Percentiles rank a stretch among this genome's conserved stretches.
Evolutionary conservation across 495 filamentous ascomycete genomes (phyloP).

Genomic region (Sphaerosporella brunnea): DNA sequence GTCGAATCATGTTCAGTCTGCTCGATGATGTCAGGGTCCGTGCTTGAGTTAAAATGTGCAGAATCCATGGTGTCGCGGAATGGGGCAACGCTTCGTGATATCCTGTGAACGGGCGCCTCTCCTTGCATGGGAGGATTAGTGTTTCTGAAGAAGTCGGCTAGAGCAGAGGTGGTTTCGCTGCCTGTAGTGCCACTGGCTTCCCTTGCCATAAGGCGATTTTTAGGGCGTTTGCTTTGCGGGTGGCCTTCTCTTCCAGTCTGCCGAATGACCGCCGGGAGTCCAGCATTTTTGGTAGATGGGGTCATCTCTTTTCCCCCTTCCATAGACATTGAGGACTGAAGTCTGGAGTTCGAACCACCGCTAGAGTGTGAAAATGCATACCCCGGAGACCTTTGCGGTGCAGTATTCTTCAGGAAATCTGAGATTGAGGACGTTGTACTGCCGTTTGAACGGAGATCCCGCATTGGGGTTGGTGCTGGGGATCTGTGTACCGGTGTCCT

Average conservation of each 20-base stretch:
- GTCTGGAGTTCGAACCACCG: too few species aligned
- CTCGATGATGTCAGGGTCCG: neutral
- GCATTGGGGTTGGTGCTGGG: neutral
- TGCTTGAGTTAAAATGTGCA: slow-evolving; percentile 40
- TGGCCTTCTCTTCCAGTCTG: slow-evolving; percentile 6
- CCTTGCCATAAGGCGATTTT: slow-evolving; percentile 17
- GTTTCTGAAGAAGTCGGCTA: slow-evolving; percentile 89
- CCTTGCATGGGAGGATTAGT: slow-evolving; percentile 34
- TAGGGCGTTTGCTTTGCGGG: too few species aligned
- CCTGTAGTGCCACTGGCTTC: slow-evolving; percentile 28
- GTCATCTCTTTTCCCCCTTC: too few species aligned
- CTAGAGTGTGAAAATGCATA: too few species aligned
- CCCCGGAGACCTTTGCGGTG: slow-evolving; percentile 7
- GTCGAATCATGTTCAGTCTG: neutral
- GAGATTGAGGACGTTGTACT: slow-evolving; percentile 12
- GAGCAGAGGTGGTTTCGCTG: slow-evolving; percentile 53
- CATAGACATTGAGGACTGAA: too few species aligned
- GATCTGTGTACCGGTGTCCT: neutral
- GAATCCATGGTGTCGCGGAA: slow-evolving; percentile 76
- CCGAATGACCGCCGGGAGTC: slow-evolving; percentile 20
- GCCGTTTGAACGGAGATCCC: neutral
- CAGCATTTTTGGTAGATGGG: slow-evolving; percentile 1
- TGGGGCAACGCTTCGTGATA: slow-evolving; percentile 67
- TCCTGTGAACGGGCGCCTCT: slow-evolving; percentile 36
- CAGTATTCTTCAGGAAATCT: slow-evolving; percentile 20